Evolutionary conservation across 768 basidiomycete genomes (phyloP), one percentile per base, ranked within the genome.

Genomic region (Hericium rajendrae): DNA sequence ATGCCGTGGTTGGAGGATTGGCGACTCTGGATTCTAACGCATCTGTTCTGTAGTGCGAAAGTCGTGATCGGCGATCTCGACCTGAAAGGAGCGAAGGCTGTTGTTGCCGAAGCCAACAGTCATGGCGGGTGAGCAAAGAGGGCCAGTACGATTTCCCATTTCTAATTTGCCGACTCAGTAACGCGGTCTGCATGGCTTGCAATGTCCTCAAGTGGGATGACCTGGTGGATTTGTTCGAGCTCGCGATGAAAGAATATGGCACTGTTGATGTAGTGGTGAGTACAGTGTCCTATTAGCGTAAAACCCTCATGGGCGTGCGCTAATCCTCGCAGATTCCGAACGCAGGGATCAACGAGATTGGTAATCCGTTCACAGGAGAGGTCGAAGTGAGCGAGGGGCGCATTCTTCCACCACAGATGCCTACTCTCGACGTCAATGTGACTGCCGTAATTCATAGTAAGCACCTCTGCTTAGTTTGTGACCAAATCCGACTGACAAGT

Each of bases 131-230:
- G 61, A 49, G 74, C 66, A 22, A 18, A 26, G 16, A 22, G 43
- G 24, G 52, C n/a, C 49, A 38, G 15, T 48, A 38, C 32, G 51
- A 39, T 51, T 53, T 50, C 37, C 16, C 37, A 53, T 40, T 38
- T 8, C 16, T 12, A 22, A 46, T 11, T 2, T 49, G 15, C 22
- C 11, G 22, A 13, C 28, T 15, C 64, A 82, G 81, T 3, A 62
- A 72, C 20, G 80, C 78, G 6, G 62, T 69, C 11, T 73, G 66
- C 48, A 68, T 73, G 28, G 70, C 67, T 51, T 81, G 80, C 64
- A 71, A 83, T 62, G 82, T 84, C 38, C 73, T 73, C 5, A 63
- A 69, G 0, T 84, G 79, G 75, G 80, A 83, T 5, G 74, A 83
- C 50, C 77, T 78, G 55, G 72, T 78, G 8, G 69, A 72, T 3